Evolutionary conservation across 2,329 filamentous ascomycete species (phyloP).

Genomic region (Xylaria sp.): DNA sequence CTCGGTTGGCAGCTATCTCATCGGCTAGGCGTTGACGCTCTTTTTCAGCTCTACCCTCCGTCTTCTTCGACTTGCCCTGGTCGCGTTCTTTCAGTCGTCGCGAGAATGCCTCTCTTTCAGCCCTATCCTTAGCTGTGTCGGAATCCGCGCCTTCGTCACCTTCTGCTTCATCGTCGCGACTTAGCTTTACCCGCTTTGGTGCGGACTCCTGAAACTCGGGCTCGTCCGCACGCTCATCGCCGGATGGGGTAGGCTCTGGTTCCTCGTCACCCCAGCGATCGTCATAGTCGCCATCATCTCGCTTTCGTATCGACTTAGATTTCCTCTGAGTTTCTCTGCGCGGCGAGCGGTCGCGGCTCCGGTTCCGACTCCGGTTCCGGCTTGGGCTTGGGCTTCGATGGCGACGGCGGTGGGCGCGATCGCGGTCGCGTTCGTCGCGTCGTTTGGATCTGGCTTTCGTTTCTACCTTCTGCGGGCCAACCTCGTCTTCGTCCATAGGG

Average conservation of each 20-base stretch:
- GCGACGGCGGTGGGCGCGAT: constrained; percentile 33
- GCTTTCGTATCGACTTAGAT: constrained; percentile 57
- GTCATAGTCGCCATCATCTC: constrained; percentile 68
- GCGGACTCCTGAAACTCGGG: constrained; percentile 75
- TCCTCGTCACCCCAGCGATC: constrained; percentile 88
- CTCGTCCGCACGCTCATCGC: constrained; percentile 62
- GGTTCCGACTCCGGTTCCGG: constrained; percentile 37
- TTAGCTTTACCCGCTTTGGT: constrained; percentile 75
- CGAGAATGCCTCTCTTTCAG: constrained; percentile 84
- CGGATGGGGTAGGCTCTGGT: constrained; percentile 59
- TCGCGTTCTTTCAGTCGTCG: constrained; percentile 79
- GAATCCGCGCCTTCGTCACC: constrained; percentile 64
- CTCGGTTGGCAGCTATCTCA: constrained; percentile 73
- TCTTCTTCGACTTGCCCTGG: constrained; percentile 74
- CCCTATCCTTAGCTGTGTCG: constrained; percentile 73
- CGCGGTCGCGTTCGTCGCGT: constrained; percentile 33
- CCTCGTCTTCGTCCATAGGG: constrained; percentile 73
- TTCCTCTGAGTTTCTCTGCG: constrained; percentile 45
- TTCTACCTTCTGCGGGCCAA: constrained; percentile 64
- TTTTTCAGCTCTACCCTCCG: constrained; percentile 67
- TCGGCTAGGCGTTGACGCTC: constrained; percentile 72
- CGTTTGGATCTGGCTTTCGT: constrained; percentile 56
- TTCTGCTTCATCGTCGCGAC: constrained; percentile 61
- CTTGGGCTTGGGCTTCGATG: constrained; percentile 38
- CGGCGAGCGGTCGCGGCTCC: constrained; percentile 49